A percentile compares a stretch with the other conserved stretches of the same genome.
These are phyloP conservation scores for Fusarium sp. DNA, from an alignment of 2,329 filamentous ascomycete species.

Conservation along the genomic window DNA sequence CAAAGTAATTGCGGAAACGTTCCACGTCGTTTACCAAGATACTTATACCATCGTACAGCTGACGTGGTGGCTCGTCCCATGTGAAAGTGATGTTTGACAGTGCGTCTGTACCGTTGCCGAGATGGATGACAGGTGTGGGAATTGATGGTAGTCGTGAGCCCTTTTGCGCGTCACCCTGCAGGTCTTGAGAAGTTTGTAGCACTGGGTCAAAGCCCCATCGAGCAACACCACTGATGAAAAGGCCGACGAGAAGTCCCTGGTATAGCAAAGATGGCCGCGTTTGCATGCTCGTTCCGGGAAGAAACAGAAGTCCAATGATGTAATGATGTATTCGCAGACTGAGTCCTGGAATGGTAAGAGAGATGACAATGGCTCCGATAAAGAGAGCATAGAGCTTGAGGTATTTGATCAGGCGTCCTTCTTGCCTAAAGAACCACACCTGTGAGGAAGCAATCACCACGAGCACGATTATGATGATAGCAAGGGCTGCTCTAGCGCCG, in stretches of 20 bases:
- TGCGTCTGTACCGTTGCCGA: slow-evolving; percentile 50
- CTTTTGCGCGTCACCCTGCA: slow-evolving; percentile 75
- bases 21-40: slow-evolving; percentile 89
- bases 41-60: slow-evolving; percentile 78
- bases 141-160: slow-evolving; percentile 71
- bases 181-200: slow-evolving; percentile 79
- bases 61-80: slow-evolving; percentile 59
- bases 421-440: slow-evolving; percentile 85
- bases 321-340: slow-evolving; percentile 95
- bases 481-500: slow-evolving; percentile 84
- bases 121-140: slow-evolving; percentile 58
- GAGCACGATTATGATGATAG: slow-evolving; percentile 79
- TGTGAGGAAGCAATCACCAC: slow-evolving; percentile 77
- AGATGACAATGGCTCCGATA: slow-evolving; percentile 72
- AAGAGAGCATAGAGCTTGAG: slow-evolving; percentile 82
- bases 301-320: slow-evolving; percentile 84
- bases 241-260: slow-evolving; percentile 87
- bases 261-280: slow-evolving; percentile 87
- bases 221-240: slow-evolving; percentile 91
- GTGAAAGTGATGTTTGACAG: slow-evolving; percentile 74
- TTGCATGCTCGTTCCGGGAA: slow-evolving; percentile 90
- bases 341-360: slow-evolving; percentile 78
- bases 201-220: slow-evolving; percentile 94
- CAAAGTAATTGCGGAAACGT: slow-evolving; percentile 78
- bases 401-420: slow-evolving; percentile 82